These are phyloP conservation scores for Fusarium sp. DNA, from an alignment of 2,329 filamentous ascomycete species.

Conservation along the genomic window DNA sequence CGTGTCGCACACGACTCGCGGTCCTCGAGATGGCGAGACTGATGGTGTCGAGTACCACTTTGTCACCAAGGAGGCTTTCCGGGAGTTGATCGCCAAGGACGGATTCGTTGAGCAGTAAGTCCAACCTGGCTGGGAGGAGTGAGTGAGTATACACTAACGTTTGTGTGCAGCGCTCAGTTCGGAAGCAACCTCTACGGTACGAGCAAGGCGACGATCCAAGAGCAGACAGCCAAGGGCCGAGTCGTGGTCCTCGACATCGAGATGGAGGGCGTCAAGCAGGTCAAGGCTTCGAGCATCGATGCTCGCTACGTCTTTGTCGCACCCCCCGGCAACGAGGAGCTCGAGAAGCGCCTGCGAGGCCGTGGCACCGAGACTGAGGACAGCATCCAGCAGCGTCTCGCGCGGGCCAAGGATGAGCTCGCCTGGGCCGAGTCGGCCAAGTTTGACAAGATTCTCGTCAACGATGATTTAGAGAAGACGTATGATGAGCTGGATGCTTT, in stretches of 20 bases:
- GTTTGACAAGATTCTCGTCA: conserved; percentile 52
- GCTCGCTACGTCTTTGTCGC: conserved; percentile 88
- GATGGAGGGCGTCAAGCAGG: conserved; percentile 97
- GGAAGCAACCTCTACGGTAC: conserved; percentile 90
- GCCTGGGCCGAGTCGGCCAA: conserved; percentile 77
- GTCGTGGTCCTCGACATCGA: conserved; percentile 93
- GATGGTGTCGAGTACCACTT: conserved; percentile 87
- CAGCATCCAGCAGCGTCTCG: conserved; percentile 74
- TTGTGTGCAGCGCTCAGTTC: conserved; percentile 72
- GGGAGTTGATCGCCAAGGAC: conserved; percentile 71
- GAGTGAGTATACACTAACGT: conserved; percentile 4
- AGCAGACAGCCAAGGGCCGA: conserved; percentile 76
- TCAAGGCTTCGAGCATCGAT: conserved; percentile 79
- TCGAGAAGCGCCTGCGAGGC: conserved; percentile 81
- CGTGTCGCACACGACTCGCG: conserved; percentile 82
- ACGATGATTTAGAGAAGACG: conserved; percentile 61
- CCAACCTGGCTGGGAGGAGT: too few species aligned
- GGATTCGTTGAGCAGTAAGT: conserved; percentile 80
- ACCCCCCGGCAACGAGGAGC: conserved; percentile 79
- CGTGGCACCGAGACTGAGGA: conserved; percentile 83
- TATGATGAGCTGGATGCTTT: conserved; percentile 65
- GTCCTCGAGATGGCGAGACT: conserved; percentile 80
- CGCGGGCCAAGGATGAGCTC: conserved; percentile 79
- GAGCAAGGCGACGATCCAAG: conserved; percentile 80
- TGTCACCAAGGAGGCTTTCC: conserved; percentile 73